Percentiles rank a stretch among this genome's conserved stretches.
These are phyloP conservation scores for Dictyostelium citrinum DNA, from an alignment of 78 protist genomes.

Conservation along the genomic window DNA sequence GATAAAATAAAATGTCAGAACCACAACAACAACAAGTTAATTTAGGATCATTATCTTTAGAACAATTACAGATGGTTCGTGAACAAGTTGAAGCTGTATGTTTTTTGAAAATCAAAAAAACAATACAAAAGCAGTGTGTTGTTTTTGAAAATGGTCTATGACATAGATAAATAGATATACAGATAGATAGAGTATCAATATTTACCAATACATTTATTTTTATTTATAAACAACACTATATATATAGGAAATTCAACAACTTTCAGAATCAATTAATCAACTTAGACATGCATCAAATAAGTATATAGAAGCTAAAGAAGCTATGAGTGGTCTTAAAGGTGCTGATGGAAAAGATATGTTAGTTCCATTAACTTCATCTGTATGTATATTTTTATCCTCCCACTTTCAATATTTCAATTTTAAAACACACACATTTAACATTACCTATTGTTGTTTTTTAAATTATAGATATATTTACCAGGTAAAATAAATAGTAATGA, in stretches of 20 bases:
- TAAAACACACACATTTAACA: neutral
- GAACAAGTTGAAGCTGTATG: conserved; percentile 71
- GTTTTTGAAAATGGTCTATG: no score
- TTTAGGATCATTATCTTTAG: conserved; percentile 38
- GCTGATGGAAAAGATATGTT: conserved; percentile 72
- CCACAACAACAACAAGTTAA: conserved; percentile 64
- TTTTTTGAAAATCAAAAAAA: no score
- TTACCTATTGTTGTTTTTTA: neutral
- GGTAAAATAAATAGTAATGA: conserved; percentile 56
- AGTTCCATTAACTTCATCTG: conserved; percentile 74
- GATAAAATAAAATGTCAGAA: conserved; percentile 8
- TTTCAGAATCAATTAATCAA: conserved; percentile 60
- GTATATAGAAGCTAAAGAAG: conserved; percentile 77
- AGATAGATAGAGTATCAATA: no score
- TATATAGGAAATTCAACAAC: conserved; percentile 61
- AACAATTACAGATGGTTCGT: conserved; percentile 54
- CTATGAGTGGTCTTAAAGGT: conserved; percentile 61
- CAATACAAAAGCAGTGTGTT: no score
- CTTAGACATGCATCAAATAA: conserved; percentile 59
- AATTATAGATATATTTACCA: conserved; percentile 46
- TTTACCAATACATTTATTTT: no score
- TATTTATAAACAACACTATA: neutral
- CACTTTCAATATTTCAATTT: neutral
- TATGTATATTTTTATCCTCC: neutral
- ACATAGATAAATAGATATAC: no score